Conservation (phyloP, 352 stramenopile species). For the Phytophthora cryptogea region DNA sequence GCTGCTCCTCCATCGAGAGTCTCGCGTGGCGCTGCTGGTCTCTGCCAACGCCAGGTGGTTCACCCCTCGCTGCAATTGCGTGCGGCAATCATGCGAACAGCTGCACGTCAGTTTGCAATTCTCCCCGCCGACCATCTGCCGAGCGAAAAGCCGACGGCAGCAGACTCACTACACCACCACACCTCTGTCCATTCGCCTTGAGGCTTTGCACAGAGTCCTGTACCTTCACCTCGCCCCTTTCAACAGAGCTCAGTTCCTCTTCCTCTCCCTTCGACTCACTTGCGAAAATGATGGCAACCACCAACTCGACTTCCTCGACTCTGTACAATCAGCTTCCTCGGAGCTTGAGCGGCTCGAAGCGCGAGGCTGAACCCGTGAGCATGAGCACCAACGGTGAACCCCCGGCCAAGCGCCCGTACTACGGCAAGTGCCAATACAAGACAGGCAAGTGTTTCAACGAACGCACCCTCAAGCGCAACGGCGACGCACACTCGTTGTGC, state of each 20-base stretch:
- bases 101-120: conserved; percentile 67
- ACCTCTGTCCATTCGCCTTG: conserved; percentile 4
- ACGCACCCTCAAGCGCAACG: conserved; percentile 84
- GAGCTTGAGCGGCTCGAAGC: conserved; percentile 21
- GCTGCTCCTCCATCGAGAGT: conserved; percentile 12
- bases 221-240: conserved; percentile 14
- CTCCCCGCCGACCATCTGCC: conserved; percentile 32
- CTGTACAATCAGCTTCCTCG: conserved; percentile 8
- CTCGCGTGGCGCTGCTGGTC: conserved; percentile 10
- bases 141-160: conserved; percentile 37
- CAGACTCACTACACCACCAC: conserved; percentile 24
- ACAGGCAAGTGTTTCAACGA: conserved; percentile 90
- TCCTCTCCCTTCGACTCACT: conserved; percentile 33
- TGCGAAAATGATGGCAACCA: conserved; percentile 38
- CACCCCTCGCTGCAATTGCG: conserved; percentile 38
- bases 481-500: conserved; percentile 79
- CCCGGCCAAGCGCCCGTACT: conserved; percentile 42
- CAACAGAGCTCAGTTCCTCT: conserved; percentile 20
- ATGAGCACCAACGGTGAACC: conserved; percentile 11
- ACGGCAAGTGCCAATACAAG: conserved; percentile 89
- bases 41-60: conserved; percentile 38
- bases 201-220: conserved; percentile 9
- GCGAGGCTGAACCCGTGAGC: conserved; percentile 12
- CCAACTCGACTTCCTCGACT: conserved; percentile 19
- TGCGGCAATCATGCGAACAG: conserved; percentile 48